Evolutionary conservation across 2,329 filamentous ascomycete species (phyloP).

Genomic region (Trichoderma arundinaceum): DNA sequence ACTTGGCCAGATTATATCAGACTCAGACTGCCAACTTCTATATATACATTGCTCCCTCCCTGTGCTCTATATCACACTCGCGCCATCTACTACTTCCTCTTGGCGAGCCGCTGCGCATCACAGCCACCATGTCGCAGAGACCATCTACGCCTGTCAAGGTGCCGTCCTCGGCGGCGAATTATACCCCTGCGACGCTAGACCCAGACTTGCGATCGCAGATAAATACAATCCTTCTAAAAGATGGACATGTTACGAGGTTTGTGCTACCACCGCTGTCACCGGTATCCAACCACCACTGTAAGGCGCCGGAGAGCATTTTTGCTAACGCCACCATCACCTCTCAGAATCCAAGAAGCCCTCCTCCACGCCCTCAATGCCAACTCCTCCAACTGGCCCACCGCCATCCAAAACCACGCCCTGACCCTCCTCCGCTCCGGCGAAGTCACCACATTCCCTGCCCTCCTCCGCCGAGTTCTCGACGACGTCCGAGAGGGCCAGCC

Average conservation of each 20-base stretch:
- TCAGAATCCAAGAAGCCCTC: conserved; percentile 67
- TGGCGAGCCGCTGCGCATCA: neutral
- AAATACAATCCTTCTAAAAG: conserved; percentile 62
- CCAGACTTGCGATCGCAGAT: conserved; percentile 67
- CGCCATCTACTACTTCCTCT: neutral
- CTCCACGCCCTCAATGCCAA: conserved; percentile 66
- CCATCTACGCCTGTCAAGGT: conserved; percentile 66
- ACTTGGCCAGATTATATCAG: too few relatives aligned
- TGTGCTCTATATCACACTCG: neutral
- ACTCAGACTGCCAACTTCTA: neutral
- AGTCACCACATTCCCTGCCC: conserved; percentile 64
- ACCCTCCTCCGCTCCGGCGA: conserved; percentile 65
- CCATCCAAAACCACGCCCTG: conserved; percentile 64
- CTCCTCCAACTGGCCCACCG: conserved; percentile 66
- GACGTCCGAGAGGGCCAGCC: conserved; percentile 61
- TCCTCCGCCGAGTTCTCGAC: conserved; percentile 65
- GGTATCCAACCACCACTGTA: too few relatives aligned
- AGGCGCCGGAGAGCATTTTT: neutral
- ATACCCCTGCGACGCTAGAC: conserved; percentile 66
- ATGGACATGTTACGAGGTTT: conserved; percentile 66
- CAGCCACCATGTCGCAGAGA: conserved; percentile 50
- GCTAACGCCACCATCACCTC: neutral
- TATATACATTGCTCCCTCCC: neutral
- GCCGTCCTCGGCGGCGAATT: conserved; percentile 62
- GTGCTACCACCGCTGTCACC: conserved; percentile 30